These are phyloP conservation scores for Trichoderma asperelloides DNA, from an alignment of 495 filamentous ascomycete genomes.

Conservation along the genomic window DNA sequence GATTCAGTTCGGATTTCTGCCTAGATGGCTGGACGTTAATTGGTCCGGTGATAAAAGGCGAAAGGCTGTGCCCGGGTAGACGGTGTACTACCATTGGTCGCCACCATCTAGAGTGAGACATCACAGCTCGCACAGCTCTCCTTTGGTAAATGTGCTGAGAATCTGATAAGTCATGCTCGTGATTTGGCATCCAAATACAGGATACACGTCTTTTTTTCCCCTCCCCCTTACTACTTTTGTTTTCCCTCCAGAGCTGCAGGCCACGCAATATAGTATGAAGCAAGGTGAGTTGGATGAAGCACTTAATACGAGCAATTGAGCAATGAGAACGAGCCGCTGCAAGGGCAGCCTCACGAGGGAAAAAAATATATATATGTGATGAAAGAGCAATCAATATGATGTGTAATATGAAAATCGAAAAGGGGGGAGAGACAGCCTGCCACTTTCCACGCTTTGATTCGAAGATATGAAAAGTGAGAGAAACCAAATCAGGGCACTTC, in stretches of 20 bases:
- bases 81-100: slow-evolving; percentile 1
- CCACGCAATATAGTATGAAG: not conserved
- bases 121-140: not conserved
- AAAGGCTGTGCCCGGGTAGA: not conserved
- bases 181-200: not conserved
- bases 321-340: not conserved
- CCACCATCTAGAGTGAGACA: not conserved
- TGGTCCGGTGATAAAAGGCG: not conserved
- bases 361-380: not conserved
- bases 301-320: not conserved
- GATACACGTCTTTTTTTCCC: not conserved
- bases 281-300: not conserved
- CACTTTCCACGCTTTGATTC: not conserved
- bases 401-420: not conserved
- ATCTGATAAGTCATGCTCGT: not conserved
- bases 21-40: not conserved
- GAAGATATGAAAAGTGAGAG: no score
- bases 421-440: not conserved
- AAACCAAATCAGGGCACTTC: not conserved
- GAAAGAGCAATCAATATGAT: not conserved
- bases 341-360: not conserved
- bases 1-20: not conserved
- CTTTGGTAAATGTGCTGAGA: not conserved
- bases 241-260: not conserved
- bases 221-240: not conserved